Evolutionary conservation across 2,329 filamentous ascomycete genomes (phyloP), one percentile per base, ranked within the genome.

Genomic region (Nemania serpens): DNA sequence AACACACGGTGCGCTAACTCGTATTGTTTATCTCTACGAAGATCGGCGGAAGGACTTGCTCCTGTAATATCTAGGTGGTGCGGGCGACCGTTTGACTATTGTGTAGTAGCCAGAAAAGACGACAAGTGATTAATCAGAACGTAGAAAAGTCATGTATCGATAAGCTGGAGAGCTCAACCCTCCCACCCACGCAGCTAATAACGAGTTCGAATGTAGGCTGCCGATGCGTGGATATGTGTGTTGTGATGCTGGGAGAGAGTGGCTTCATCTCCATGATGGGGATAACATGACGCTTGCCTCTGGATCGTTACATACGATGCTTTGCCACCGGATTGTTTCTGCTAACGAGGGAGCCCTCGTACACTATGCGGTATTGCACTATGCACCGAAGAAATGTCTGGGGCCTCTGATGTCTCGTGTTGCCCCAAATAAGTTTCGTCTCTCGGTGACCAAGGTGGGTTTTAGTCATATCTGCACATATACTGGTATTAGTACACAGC

Each of bases 281-380:
- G 7, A 29, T 39, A 36, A 56, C 46, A 45, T 39, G 20, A 29
- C n/a, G n/a, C 25, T 29, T 29, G 33, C 29, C 7, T 45, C 45
- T 57, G 25, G 25, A 43, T 50, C 15, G 6, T 20, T 37, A n/a
- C 11, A 42, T 47, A 34, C 36, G 46, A 43, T 9, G 22, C 17
- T 42, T 55, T 37, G 13, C 43, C 50, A 34, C 54, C 18, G 20
- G 42, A 52, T 59, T 46, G 46, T 34, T 46, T 36, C 42, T 55
- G 41, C 25, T 34, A 43, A 22, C n/a, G n/a, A 29, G 50, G 49
- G 43, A 33, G 41, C 22, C n/a, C 36, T 13, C 22, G 39, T 29
- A 52, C 56, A n/a, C 7, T 22, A 43, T 11, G 17, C 11, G 7
- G 25, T 29, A 29, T 29, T 4, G 25, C 25, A 29, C 25, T 47